A percentile compares a stretch with the other conserved stretches of the same genome.
Conservation (phyloP, 306 rosid genomes). For the Trifolium repens region DNA sequence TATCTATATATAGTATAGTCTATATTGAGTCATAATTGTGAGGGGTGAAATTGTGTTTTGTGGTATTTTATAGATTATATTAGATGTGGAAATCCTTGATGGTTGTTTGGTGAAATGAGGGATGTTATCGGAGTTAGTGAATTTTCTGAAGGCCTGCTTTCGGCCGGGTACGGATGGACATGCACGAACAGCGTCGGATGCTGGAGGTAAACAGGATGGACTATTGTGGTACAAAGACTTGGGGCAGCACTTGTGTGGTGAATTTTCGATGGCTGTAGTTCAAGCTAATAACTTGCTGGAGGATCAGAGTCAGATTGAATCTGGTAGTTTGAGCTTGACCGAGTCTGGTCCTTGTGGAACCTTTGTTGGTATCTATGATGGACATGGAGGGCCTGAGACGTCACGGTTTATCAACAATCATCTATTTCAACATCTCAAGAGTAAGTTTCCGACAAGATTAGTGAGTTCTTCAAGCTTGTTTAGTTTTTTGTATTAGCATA, state of each 20-base stretch:
- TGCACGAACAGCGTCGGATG: slow-evolving; percentile 51
- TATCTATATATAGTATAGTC: background rate
- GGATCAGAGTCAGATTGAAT: slow-evolving; percentile 76
- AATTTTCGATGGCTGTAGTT: slow-evolving; percentile 76
- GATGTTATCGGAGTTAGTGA: slow-evolving; percentile 76
- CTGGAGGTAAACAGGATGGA: slow-evolving; percentile 69
- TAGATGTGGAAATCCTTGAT: slow-evolving; percentile 74
- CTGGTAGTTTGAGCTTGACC: slow-evolving; percentile 60
- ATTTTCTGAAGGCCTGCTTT: slow-evolving; percentile 68
- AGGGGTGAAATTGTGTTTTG: slow-evolving; percentile 40
- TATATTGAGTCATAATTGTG: slow-evolving; percentile 42
- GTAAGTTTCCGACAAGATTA: slow-evolving; percentile 47
- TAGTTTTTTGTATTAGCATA: slow-evolving; percentile 25
- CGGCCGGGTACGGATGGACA: slow-evolving; percentile 60
- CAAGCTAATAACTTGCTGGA: slow-evolving; percentile 77
- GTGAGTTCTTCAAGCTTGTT: slow-evolving; percentile 24
- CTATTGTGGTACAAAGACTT: slow-evolving; percentile 71
- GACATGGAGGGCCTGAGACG: slow-evolving; percentile 78
- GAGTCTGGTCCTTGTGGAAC: slow-evolving; percentile 71
- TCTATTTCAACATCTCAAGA: slow-evolving; percentile 70
- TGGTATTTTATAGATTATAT: slow-evolving; percentile 28
- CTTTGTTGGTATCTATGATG: slow-evolving; percentile 68
- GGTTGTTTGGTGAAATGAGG: slow-evolving; percentile 73
- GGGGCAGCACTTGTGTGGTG: slow-evolving; percentile 68
- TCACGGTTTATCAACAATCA: slow-evolving; percentile 65